Evolutionary conservation across 2,329 filamentous ascomycete species (phyloP).

Genomic region (Triangularia setosa): DNA sequence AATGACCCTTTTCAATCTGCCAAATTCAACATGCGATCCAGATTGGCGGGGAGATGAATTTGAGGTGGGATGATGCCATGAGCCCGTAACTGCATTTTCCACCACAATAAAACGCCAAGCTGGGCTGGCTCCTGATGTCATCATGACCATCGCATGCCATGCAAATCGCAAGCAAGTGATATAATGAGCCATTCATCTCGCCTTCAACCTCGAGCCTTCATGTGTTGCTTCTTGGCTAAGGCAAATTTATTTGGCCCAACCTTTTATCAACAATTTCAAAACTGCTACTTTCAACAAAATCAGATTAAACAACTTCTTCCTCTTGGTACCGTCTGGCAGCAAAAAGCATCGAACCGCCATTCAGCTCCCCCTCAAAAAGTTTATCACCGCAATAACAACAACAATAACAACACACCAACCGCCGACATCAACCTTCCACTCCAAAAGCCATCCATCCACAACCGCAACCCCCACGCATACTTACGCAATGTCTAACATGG

Average conservation of each 20-base stretch:
- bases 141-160: not conserved
- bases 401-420: not conserved
- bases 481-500: constrained; percentile 18
- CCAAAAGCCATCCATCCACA: not conserved
- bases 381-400: no score
- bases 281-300: no score
- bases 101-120: not conserved
- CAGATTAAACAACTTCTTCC: no score
- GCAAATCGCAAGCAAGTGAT: not conserved
- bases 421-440: not conserved
- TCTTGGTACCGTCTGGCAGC: no score
- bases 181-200: not conserved
- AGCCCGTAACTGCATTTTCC: no score
- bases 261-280: no score
- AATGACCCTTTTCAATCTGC: not conserved
- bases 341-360: no score
- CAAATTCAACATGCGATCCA: not conserved
- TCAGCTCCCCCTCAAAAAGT: no score
- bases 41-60: not conserved
- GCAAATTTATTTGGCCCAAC: no score
- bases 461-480: not conserved
- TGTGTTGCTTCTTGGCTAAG: no score
- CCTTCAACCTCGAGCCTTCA: no score
- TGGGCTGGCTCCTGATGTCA: not conserved
- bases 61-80: no score